Percentiles rank a stretch among this genome's conserved stretches.
Conservation (phyloP, 179 eudicot genomes). For the Pouteria campechiana region DNA sequence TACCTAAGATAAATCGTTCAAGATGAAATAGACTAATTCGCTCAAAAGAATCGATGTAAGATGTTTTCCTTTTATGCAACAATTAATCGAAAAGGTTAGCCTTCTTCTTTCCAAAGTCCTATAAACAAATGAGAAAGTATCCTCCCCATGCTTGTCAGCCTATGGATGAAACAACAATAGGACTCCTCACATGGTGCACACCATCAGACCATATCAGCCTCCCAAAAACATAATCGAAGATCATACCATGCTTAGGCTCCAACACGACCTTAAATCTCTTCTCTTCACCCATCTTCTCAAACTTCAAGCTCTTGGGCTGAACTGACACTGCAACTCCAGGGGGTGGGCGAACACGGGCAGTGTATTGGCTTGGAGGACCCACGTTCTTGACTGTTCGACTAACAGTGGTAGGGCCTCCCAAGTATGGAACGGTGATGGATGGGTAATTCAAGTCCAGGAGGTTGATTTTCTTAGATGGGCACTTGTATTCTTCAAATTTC, state of each 20-base stretch:
- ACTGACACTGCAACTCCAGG: constrained; percentile 31
- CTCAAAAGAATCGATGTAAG: no score
- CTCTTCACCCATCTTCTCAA: constrained; percentile 39
- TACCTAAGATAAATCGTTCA: no score
- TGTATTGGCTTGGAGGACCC: constrained; percentile 53
- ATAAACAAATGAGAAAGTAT: no score
- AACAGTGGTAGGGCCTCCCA: constrained; percentile 38
- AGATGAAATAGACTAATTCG: no score
- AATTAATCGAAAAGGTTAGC: no score
- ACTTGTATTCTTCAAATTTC: constrained; percentile 25
- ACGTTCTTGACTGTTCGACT: constrained; percentile 67
- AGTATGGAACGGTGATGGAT: constrained; percentile 60
- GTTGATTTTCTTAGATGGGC: constrained; percentile 28
- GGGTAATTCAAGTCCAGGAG: constrained; percentile 63
- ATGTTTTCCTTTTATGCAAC: no score
- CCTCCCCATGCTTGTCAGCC: no score
- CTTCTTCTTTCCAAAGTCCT: no score
- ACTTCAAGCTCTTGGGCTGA: constrained; percentile 33
- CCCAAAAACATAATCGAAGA: constrained; percentile 58
- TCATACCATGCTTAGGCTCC: constrained; percentile 12
- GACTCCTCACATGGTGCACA: constrained; percentile 65
- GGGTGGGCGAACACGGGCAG: constrained; percentile 25
- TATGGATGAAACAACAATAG: constrained; percentile 71
- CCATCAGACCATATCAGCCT: constrained; percentile 72
- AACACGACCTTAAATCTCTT: constrained; percentile 37